Evolutionary conservation across 208 protist genomes (phyloP), one percentile per base, ranked within the genome.

Genomic region (Crithidia brevicula): DNA sequence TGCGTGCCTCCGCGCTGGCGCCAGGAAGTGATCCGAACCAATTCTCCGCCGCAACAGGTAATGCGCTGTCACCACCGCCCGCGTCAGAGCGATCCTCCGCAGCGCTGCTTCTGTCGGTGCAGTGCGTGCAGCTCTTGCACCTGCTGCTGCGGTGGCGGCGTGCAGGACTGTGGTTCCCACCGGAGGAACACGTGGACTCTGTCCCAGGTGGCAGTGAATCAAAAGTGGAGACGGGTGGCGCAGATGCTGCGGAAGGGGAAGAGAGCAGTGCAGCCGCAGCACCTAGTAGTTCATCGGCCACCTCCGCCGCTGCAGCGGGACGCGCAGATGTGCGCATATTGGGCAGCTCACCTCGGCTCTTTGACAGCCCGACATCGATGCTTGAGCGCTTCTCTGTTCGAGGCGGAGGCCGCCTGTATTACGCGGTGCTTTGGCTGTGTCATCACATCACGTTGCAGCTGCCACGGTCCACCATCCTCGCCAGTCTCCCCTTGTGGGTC

Each of bases 121-220:
- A 93, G 71, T 71, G 77, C 18, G 72, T 83, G 16, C 88, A 94
- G 58, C 36, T 90, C 9, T 38, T 91, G 3, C 88, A 94, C 63
- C 62, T 87, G 11, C 52, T 94, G 6, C 45, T 94, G 58, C 88
- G 85, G 7, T 72, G 85, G 31, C 75, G 72, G 47, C 64, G 81
- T 3, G 46, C 74, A 5, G 79, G 75, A 2, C 56, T 94, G 34
- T 94, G 88, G 88, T 56, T 69, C 20, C 58, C 83, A 4, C 85
- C 88, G 1, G 50, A 57, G n/a, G 69, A 80, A 36, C 20, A 22
- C 20, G n/a, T 2, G 13, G 43, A 46, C 30, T 2, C 4, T 13
- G 31, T 31, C 27, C 31, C 49, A n/a, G n/a, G n/a, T n/a, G n/a
- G n/a, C n/a, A n/a, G n/a, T n/a, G n/a, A n/a, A n/a, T n/a, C n/a